Base-by-base conservation (phyloP, 2,329 filamentous ascomycete species). In the Helotiales sp. region DNA sequence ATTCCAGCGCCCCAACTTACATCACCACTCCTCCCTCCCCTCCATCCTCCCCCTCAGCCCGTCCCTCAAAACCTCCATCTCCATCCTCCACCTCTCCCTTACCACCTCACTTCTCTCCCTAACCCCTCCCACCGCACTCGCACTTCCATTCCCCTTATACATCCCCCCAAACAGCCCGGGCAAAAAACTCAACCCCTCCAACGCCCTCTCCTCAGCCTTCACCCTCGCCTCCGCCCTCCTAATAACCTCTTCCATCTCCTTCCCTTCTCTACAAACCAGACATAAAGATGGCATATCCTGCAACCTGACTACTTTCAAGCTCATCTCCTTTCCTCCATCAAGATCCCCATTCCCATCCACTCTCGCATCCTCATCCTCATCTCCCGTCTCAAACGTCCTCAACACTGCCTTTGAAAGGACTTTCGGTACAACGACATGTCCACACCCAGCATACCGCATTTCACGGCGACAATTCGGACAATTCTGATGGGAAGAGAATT, bases 11-110 rank as follows among this genome's bases (percentile, higher is more conserved):
- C 3, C 11, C 6, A 40, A 40, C 6, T 13, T 40, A 3, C 32
- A 63, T 54, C 47, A 72, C 70, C 72, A 73, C 65, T 69, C 32
- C 73, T 6, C 77, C 75, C 68, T 63, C 22, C 49, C 45, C 17
- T 59, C 45, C 57, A 34, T 59, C 69, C 65, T 80, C 79, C 37
- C 65, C 69, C 65, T 80, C 79, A 50, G 66, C 55, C 73, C 71
- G 32, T 68, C 64, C 20, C 65, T 67, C 22, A 72, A 47, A 52
- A 43, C 61, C 22, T 69, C 65, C 49, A 71, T 60, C 32, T 69
- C 70, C 20, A 65, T 70, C 65, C 61, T 65, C 57, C 66, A 70
- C 17, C 62, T 68, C 49, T 70, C 64, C 62, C 64, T 70, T 63
- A 61, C 61, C 52, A 63, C 64, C 55, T 61, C 66, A 28, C 71